Base-by-base conservation (phyloP, 2,329 filamentous ascomycete genomes). In the Penicillium sp. region DNA sequence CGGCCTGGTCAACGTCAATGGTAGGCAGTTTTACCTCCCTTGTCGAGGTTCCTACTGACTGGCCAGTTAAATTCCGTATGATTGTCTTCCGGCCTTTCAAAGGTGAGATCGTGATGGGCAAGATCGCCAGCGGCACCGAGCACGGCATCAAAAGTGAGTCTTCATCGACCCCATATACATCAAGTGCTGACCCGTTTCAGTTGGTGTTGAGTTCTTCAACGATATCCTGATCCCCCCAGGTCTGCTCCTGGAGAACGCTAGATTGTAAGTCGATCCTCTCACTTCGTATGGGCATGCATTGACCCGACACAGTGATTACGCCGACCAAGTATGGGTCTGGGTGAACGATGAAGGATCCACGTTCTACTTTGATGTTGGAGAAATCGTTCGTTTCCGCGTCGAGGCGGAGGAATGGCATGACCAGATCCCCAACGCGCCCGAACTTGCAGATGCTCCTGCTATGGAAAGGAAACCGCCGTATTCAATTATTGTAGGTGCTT, bases 81-180 rank as follows among this genome's bases (percentile, higher is more conserved):
- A 78, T 96, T 14, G 89, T 98, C 24, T 98, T 97, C 68, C 84
- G 93, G 20, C 93, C 93, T 0, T 97, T 96, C 74, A 95, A 95
- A 65, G 88, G 89, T 39, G 93, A 98, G 67, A 88, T 96, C 49
- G 78, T 98, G 61, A 77, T 87, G 36, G 93, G 87, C 13, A 85
- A 83, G 55, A 96, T 98, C 68, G 84, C 84, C 54, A 84, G 82
- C 55, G 84, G 84, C 28, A 85, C 79, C 1, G 77, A 82, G 6
- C 74, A 83, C 1, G 89, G 87, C 29, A 88, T 94, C 60, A 81
- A 83, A 60, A 77, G 82, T 85, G 69, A 48, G 54, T 43, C 5
- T 22, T 22, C n/a, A 24, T 27, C 24, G 13, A 29, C 36, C 11
- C 3, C 13, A 32, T n/a, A 34, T 50, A 20, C 31, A 3, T 20